Evolutionary conservation across 2,329 filamentous ascomycete genomes (phyloP).

Genomic region (Myotisia sp.): DNA sequence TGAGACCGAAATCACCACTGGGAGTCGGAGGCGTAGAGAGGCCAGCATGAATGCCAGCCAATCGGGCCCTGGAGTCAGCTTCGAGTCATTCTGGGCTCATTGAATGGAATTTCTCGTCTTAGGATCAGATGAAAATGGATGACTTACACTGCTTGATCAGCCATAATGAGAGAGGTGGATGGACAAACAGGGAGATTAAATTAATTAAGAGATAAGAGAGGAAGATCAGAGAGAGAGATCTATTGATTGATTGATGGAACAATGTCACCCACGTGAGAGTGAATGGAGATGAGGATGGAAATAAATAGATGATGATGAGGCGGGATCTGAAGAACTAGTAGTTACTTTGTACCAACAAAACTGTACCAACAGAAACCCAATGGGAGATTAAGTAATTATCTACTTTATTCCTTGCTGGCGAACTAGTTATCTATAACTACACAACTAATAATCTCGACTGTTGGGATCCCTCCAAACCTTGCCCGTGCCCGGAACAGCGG

Average conservation of each 20-base stretch:
- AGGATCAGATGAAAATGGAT: background rate
- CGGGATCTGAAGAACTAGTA: background rate
- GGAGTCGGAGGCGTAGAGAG: slow-evolving; percentile 39
- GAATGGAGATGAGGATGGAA: background rate
- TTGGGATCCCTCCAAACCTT: no score
- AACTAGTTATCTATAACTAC: no score
- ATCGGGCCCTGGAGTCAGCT: slow-evolving; percentile 32
- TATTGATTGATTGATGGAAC: no score
- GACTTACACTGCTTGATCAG: slow-evolving; percentile 12
- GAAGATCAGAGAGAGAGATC: slow-evolving; percentile 9
- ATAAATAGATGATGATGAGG: background rate
- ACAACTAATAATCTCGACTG: no score
- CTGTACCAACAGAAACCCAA: no score
- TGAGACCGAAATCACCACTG: slow-evolving; percentile 80
- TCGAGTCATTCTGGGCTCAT: slow-evolving; percentile 2
- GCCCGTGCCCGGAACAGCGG: no score
- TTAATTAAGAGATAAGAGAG: slow-evolving; percentile 16
- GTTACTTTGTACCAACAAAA: no score
- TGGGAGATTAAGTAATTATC: no score
- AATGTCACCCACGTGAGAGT: no score
- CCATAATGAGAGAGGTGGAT: slow-evolving; percentile 6
- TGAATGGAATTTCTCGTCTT: background rate
- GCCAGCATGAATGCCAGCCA: slow-evolving; percentile 59
- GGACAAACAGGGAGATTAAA: slow-evolving; percentile 13
- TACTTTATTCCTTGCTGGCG: no score